Evolutionary conservation across 2,329 filamentous ascomycete species (phyloP), one percentile per base, ranked within the genome.

Genomic region (Aspergillus sp.): DNA sequence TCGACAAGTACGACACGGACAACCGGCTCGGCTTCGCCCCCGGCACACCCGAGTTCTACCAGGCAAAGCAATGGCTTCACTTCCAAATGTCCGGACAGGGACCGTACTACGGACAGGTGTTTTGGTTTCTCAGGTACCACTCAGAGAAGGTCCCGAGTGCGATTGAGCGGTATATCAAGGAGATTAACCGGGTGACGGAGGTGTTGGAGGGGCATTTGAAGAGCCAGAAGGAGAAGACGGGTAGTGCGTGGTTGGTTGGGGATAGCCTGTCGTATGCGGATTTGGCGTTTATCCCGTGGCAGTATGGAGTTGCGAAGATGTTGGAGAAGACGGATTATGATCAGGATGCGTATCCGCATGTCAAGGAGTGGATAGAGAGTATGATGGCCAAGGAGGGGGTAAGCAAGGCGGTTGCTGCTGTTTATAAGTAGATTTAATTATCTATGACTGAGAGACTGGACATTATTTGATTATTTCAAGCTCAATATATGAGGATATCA

Each of bases 31-130:
- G 60, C 34, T 73, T 69, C 44, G 51, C 45, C 4, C 27, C 51
- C 1, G 58, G 60, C 3, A 60, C 58, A 2, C 53, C 61, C 6
- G 68, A 72, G 12, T 57, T 53, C 37, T 69, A 65, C 46, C 56
- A 62, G 2, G 62, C 64, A 6, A 67, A 67, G 44, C 70, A 74
- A 41, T 75, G 70, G 69, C 61, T 75, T 5, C 66, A 64, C 50
- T 75, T 67, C 56, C 71, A 76, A 53, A 55, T 61, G 19, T 66
- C 66, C 4, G 72, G 72, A 7, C 73, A 76, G 44, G 73, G 71
- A 0, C 73, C 73, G 1, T 76, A 76, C 52, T 76, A 66, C 45
- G 74, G 74, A 5, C 73, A 76, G 53, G 59, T 59, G 4, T 57
- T 59, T 11, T 77, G 71, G 73, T 75, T 72, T 54, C 50, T 34